Percentiles rank a stretch among this genome's conserved stretches.
Conservation (phyloP, 1,284 basidiomycete species). For the Kalmanozyma brasiliensis region DNA sequence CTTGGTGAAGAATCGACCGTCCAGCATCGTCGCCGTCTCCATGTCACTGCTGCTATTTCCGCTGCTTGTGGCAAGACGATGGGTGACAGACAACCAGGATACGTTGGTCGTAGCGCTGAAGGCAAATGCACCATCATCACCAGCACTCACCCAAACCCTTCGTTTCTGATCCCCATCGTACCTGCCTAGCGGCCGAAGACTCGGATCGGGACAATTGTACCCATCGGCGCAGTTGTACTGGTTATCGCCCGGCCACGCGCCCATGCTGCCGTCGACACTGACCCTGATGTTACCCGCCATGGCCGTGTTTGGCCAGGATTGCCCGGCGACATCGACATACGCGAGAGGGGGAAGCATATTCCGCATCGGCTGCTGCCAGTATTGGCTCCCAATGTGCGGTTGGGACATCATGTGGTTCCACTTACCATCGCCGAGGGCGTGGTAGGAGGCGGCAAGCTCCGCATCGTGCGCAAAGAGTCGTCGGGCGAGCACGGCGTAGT, state of each 20-base stretch:
- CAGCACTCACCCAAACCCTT: constrained; percentile 28
- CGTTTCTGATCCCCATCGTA: constrained; percentile 26
- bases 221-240: constrained; percentile 39
- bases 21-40: constrained; percentile 1
- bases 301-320: constrained; percentile 24
- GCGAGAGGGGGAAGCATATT: constrained; percentile 16
- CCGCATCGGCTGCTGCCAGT: constrained; percentile 38
- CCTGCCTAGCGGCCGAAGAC: constrained; percentile 3
- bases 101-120: constrained; percentile 24
- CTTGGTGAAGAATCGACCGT: constrained; percentile 2
- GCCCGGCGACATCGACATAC: constrained; percentile 10
- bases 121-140: constrained; percentile 13
- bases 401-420: constrained; percentile 38
- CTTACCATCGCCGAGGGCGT: constrained; percentile 18
- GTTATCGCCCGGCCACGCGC: constrained; percentile 37
- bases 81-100: constrained; percentile 14
- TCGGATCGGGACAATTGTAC: constrained; percentile 36
- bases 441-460: constrained; percentile 18
- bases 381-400: constrained; percentile 35
- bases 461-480: constrained; percentile 15
- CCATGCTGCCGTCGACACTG: constrained; percentile 31
- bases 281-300: constrained; percentile 24
- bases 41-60: constrained; percentile 1
- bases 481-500: constrained; percentile 15
- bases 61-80: constrained; percentile 12